Evolutionary conservation across 2,329 filamentous ascomycete genomes (phyloP).

Genomic region (Chrysoporthe deuterocubensis): DNA sequence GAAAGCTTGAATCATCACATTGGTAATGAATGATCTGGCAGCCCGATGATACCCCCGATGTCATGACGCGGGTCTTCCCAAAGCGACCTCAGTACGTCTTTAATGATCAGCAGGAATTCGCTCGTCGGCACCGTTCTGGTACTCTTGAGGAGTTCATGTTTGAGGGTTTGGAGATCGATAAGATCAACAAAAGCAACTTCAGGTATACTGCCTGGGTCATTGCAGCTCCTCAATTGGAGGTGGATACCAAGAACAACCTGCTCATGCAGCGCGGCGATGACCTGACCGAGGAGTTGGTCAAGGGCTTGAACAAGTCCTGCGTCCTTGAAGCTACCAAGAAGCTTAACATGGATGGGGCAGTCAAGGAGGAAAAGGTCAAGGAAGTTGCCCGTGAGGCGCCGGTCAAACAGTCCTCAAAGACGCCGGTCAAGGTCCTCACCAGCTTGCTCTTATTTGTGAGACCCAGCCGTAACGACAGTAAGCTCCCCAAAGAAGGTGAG

Average conservation of each 20-base stretch:
- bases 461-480: neutral
- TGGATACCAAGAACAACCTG: no score
- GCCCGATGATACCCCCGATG: neutral
- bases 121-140: neutral
- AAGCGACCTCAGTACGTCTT: neutral
- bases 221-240: no score
- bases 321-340: neutral
- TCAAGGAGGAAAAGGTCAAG: no score
- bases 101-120: neutral
- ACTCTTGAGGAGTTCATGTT: neutral
- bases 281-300: neutral
- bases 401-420: no score
- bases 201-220: no score
- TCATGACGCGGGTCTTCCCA: neutral
- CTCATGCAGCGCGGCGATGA: no score
- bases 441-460: conserved; percentile 1
- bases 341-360: no score
- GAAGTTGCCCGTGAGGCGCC: no score
- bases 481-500: conserved; percentile 16
- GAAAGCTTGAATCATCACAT: no score
- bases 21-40: no score
- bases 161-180: neutral
- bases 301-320: neutral
- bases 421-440: rapidly evolving
- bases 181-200: neutral